A percentile compares a stretch with the other conserved stretches of the same genome.
Conservation (phyloP, 768 basidiomycete genomes). For the Antrodiella citrinella region DNA sequence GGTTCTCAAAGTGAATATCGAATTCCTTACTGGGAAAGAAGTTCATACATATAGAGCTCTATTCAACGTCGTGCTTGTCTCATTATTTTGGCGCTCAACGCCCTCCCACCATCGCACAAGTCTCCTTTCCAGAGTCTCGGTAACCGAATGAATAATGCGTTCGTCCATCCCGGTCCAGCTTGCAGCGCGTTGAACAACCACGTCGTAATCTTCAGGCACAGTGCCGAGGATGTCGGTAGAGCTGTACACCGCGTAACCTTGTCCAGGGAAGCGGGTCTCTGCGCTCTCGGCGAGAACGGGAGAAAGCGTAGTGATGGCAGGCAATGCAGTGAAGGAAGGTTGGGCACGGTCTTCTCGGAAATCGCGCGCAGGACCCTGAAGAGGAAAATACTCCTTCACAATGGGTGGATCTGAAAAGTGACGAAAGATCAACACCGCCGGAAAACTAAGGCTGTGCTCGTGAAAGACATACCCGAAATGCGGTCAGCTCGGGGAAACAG, state of each 20-base stretch:
- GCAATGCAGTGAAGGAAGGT: not conserved
- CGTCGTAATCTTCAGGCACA: slow-evolving; percentile 40
- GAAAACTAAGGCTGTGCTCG: too few species aligned
- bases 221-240: slow-evolving; percentile 59
- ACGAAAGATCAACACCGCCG: not conserved
- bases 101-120: slow-evolving; percentile 42
- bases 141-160: slow-evolving; percentile 43
- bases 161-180: slow-evolving; percentile 46
- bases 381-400: not conserved
- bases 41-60: too few species aligned
- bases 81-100: too few species aligned
- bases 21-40: too few species aligned
- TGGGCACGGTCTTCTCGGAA: not conserved
- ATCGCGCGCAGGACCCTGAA: not conserved
- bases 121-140: slow-evolving; percentile 62
- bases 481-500: slow-evolving; percentile 24
- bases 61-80: too few species aligned
- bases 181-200: slow-evolving; percentile 44
- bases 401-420: not conserved
- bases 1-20: too few species aligned
- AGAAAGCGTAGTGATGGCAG: not conserved
- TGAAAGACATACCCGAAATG: slow-evolving; percentile 6
- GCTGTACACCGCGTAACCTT: slow-evolving; percentile 55
- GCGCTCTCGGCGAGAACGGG: not conserved
- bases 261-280: slow-evolving; percentile 40